Percentiles rank a stretch among this genome's conserved stretches.
These are phyloP conservation scores for Lepidium didymum DNA, from an alignment of 345 rosid genomes.

Conservation along the genomic window DNA sequence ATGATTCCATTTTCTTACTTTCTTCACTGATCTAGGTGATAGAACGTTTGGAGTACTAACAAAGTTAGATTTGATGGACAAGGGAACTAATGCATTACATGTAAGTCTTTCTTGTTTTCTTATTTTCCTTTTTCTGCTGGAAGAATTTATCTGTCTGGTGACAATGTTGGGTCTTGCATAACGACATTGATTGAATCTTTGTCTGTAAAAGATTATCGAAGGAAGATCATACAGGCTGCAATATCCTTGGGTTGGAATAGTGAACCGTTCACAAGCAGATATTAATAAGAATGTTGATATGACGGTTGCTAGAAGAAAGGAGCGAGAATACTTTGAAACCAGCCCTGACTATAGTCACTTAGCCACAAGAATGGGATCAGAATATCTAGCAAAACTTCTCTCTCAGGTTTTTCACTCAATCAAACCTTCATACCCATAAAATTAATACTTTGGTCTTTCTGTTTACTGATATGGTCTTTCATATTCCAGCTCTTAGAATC, in stretches of 20 bases:
- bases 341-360: constrained; percentile 91
- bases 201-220: constrained; percentile 57
- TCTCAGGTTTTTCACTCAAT: constrained; percentile 59
- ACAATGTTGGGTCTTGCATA: background rate
- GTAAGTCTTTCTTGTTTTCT: constrained; percentile 30
- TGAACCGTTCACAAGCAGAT: constrained; percentile 95
- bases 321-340: constrained; percentile 77
- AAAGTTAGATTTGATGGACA: constrained; percentile 93
- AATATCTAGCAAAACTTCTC: constrained; percentile 85
- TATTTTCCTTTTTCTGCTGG: background rate
- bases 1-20: background rate
- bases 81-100: constrained; percentile 92
- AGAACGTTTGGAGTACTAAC: constrained; percentile 94
- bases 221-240: constrained; percentile 78
- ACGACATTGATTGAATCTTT: background rate
- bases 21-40: constrained; percentile 41
- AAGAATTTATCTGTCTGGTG: background rate
- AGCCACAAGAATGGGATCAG: constrained; percentile 86
- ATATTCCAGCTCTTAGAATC: constrained; percentile 77
- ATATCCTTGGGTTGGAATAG: constrained; percentile 93
- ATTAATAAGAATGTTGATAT: constrained; percentile 82
- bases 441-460: background rate
- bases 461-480: background rate
- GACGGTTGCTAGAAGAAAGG: constrained; percentile 81
- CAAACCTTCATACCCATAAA: background rate